A percentile compares a stretch with the other conserved stretches of the same genome.
Evolutionary conservation across 2,329 filamentous ascomycete species (phyloP).

Genomic region (Neurospora sp.): DNA sequence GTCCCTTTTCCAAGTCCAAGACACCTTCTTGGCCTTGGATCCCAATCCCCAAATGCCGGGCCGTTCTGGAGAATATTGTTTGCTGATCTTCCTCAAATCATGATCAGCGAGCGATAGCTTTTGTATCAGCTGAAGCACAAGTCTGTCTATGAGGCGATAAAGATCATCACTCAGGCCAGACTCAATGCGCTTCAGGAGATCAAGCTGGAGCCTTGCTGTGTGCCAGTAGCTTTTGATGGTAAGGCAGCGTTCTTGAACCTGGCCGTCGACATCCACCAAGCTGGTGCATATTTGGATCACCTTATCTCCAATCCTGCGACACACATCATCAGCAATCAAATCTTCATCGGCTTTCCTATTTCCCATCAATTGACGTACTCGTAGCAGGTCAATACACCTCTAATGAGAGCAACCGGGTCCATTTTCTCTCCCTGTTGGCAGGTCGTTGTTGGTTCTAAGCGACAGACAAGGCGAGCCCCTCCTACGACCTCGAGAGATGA

Average conservation of each 20-base stretch:
- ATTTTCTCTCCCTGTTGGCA: too few species aligned
- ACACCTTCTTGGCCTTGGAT: constrained; percentile 5
- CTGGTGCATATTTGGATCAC: neutral
- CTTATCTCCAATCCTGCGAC: neutral
- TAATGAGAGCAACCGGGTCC: too few species aligned
- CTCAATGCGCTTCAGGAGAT: neutral
- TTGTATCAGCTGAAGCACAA: neutral
- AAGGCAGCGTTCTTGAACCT: neutral
- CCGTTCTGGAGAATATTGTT: neutral
- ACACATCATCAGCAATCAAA: neutral
- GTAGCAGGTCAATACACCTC: too few species aligned
- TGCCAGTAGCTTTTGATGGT: neutral
- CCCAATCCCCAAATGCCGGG: neutral
- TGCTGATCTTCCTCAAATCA: neutral
- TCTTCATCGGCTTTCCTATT: too few species aligned
- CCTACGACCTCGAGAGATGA: too few species aligned
- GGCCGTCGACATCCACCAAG: neutral
- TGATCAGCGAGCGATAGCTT: neutral
- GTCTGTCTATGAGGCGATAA: neutral
- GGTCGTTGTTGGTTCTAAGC: too few species aligned
- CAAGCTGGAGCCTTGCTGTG: neutral
- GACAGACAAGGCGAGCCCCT: too few species aligned
- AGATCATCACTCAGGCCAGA: neutral
- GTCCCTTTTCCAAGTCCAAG: constrained; percentile 10
- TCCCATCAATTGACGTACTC: too few species aligned